Conservation (phyloP, 139 green algal genomes). For the Chlamydomonas sp. region DNA sequence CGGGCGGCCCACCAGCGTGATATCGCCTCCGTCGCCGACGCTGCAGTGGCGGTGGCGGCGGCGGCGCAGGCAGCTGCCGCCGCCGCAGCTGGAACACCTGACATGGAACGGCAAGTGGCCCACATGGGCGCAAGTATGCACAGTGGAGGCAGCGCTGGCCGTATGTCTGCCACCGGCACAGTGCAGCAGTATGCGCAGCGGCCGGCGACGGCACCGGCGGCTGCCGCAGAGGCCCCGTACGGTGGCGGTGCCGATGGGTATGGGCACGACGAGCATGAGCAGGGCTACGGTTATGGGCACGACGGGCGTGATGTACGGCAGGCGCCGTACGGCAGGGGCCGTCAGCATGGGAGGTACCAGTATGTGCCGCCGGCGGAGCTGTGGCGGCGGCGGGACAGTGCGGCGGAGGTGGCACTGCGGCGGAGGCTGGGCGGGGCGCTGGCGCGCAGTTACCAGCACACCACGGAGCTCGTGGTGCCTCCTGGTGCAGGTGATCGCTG, state of each 20-base stretch:
- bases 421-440: not conserved
- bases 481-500: not conserved
- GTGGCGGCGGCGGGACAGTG: not conserved
- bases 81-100: not conserved
- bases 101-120: no score
- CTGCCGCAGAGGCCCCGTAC: no score
- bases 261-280: not conserved
- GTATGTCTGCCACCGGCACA: no score
- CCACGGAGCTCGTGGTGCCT: not conserved
- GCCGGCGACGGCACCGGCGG: no score
- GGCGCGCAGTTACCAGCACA: not conserved
- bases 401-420: constrained; percentile 10
- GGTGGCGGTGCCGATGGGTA: not conserved
- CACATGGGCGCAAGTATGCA: no score
- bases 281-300: not conserved
- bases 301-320: not conserved
- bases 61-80: not conserved
- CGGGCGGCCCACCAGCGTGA: not conserved
- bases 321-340: not conserved
- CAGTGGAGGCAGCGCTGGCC: no score
- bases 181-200: no score
- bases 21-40: not conserved
- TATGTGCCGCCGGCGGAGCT: constrained; percentile 23
- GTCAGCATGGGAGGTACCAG: not conserved
- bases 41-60: not conserved